Base-by-base conservation (phyloP, 345 rosid genomes). In the Brassica juncea region DNA sequence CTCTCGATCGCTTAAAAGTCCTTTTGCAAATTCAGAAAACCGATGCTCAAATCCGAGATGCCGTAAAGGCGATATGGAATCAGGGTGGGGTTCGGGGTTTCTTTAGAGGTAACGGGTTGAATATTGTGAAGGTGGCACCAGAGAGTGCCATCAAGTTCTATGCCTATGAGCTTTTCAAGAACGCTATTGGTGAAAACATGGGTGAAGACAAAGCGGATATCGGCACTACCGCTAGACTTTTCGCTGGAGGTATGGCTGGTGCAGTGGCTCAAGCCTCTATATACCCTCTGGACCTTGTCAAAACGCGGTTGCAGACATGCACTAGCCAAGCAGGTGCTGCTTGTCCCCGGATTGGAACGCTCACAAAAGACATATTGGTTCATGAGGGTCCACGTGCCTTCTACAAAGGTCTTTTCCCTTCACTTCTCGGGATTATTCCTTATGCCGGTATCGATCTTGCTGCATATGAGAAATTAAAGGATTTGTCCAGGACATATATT, bases 381-480 rank as follows among this genome's bases (percentile, higher is more conserved):
- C 97, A 86, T 25, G 97, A 91, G 59, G 98, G 98, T 75, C 91
- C 94, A 31, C 92, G 91, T 9, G 95, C 97, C 30, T 94, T 94
- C 72, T 94, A 86, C 77, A 89, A 85, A 83, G 98, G 98, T 54
- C 91, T 91, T 68, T 87, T 93, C 70, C 95, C 95, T 21, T 94
- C 97, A 73, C 87, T 91, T 82, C 85, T 92, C 31, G 98, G 98
- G 73, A 94, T 94, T 30, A 87, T 94, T 11, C 98, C 97, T 74
- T 94, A 91, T 83, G 97, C 98, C 6, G 98, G 97, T 74, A 94
- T 94, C 44, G 98, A 94, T 70, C 98, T 94, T 74, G 91, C 97
- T 75, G 94, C 93, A 11, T 94, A 94, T 60, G 98, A 94, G 85
- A 92, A 85, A 35, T 80, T 92, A 62, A 94, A 91, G 81, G 94